Evolutionary conservation across 1,139 yeast species (phyloP).

Genomic region (Magnusiomyces starmeri): DNA sequence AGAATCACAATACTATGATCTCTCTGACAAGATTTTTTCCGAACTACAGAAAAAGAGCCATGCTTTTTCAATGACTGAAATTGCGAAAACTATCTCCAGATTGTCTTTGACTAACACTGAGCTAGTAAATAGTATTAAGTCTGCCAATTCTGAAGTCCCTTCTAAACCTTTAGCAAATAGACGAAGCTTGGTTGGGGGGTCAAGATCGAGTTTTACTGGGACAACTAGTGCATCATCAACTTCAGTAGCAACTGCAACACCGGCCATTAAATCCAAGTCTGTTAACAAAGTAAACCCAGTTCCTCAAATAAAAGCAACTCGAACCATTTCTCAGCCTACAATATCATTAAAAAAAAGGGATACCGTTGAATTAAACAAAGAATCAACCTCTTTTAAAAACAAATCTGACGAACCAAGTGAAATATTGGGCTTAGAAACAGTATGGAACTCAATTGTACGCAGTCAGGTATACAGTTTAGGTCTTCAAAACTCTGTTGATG

Average conservation of each 20-base stretch:
- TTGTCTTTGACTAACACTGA: conserved; percentile 9
- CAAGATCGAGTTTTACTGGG: neutral
- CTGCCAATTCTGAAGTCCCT: too few relatives aligned
- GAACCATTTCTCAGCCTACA: too few relatives aligned
- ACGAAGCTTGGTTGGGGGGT: neutral
- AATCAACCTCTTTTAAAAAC: neutral
- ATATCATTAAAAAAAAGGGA: too few relatives aligned
- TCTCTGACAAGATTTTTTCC: conserved; percentile 21
- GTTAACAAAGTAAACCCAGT: neutral
- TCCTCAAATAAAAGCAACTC: too few relatives aligned
- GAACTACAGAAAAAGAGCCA: conserved; percentile 16
- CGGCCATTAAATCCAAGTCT: neutral
- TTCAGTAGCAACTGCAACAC: neutral
- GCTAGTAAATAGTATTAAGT: neutral
- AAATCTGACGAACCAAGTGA: conserved; percentile 7
- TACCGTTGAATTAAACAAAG: too few relatives aligned
- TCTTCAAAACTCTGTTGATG: conserved; percentile 21
- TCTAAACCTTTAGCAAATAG: neutral
- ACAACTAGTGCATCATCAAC: neutral
- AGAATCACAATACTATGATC: conserved; percentile 23
- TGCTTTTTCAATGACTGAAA: conserved; percentile 15
- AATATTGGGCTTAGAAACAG: conserved; percentile 19
- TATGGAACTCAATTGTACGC: conserved; percentile 22
- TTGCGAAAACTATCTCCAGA: conserved; percentile 17
- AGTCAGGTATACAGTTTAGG: conserved; percentile 23